Evolutionary conservation across 352 stramenopile species (phyloP), one percentile per base, ranked within the genome.

Genomic region (Globisporangium uncinulatum): DNA sequence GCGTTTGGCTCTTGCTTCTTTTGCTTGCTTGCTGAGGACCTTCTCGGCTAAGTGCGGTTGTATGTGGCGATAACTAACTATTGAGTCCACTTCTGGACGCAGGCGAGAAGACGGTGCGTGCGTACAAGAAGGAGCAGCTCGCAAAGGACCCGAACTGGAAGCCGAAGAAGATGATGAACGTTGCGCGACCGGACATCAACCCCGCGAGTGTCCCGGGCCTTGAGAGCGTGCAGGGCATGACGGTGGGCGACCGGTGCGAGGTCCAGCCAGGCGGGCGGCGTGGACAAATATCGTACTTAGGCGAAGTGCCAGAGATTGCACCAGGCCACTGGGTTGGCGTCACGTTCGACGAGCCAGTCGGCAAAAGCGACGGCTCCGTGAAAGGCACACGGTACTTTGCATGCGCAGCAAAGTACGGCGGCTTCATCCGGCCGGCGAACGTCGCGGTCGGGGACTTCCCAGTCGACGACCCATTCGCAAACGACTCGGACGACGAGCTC

Each of bases 291-390:
- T 73, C 75, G 32, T 99, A 87, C 67, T 50, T 99, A 11, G 97
- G 97, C 10, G 66, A 92, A 62, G 86, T 98, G 46, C 69, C 95
- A 15, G 92, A 97, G 57, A 79, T 98, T 55, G 76, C 74, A 10
- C 57, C 70, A 0, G 94, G 94, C 34, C 94, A 96, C 66, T 99
- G 93, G 94, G 86, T 99, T 7, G 97, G 97, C 36, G 87, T 99
- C 39, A 74, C 83, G 34, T 98, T 99, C 61, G 97, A 99, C 73
- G 97, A 99, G 71, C 96, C 97, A 15, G 72, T 97, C 21, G 94
- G 94, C 54, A 95, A 96, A 60, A 89, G 92, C 51, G 89, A 97
- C 63, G 96, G 97, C 20, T 93, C 75, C 2, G 89, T 97, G 51
- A 97, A 97, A 57, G 93, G 88, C 41, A 89, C 77, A 21, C 63